phyloP scores from a whole-genome alignment of 441 rosid genomes.

The Brassica balearica region DNA sequence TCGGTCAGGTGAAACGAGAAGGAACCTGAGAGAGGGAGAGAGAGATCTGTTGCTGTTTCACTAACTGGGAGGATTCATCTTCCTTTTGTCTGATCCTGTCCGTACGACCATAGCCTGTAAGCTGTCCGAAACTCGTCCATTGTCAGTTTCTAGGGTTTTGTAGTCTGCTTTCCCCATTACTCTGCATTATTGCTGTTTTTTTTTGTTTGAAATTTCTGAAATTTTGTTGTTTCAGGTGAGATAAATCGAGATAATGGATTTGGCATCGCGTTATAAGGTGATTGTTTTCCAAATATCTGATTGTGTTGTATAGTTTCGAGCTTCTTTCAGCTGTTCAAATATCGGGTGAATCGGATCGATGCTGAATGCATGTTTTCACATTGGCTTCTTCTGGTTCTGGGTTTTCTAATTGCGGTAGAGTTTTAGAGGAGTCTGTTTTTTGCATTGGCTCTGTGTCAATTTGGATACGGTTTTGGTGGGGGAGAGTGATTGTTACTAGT shows the following conservation, averaged over 20 bases:
- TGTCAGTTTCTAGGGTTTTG: slow-evolving; percentile 33
- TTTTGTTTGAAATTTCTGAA: not conserved
- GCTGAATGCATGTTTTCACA: not conserved
- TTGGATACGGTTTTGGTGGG: not conserved
- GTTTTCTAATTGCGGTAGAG: not conserved
- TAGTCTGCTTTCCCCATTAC: slow-evolving; percentile 14
- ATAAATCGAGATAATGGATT: slow-evolving; percentile 55
- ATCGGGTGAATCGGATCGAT: not conserved
- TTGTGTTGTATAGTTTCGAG: not conserved
- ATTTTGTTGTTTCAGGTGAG: slow-evolving; percentile 37
- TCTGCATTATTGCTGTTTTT: too few relatives aligned
- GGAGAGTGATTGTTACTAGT: not conserved
- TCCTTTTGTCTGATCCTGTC: slow-evolving; percentile 24
- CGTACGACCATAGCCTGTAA: slow-evolving; percentile 28
- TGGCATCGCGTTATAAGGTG: slow-evolving; percentile 80
- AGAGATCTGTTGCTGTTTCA: slow-evolving; percentile 28
- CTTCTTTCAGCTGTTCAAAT: slow-evolving; percentile 4
- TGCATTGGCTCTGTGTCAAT: not conserved
- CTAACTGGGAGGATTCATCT: slow-evolving; percentile 24
- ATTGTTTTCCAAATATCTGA: not conserved
- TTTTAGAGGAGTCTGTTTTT: not conserved
- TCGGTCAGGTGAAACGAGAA: slow-evolving; percentile 35
- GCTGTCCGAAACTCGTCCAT: slow-evolving; percentile 26
- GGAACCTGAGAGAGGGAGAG: not conserved
- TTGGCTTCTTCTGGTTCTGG: not conserved